Evolutionary conservation across 2,329 filamentous ascomycete genomes (phyloP).

Genomic region (Aspergillus amoenus): DNA sequence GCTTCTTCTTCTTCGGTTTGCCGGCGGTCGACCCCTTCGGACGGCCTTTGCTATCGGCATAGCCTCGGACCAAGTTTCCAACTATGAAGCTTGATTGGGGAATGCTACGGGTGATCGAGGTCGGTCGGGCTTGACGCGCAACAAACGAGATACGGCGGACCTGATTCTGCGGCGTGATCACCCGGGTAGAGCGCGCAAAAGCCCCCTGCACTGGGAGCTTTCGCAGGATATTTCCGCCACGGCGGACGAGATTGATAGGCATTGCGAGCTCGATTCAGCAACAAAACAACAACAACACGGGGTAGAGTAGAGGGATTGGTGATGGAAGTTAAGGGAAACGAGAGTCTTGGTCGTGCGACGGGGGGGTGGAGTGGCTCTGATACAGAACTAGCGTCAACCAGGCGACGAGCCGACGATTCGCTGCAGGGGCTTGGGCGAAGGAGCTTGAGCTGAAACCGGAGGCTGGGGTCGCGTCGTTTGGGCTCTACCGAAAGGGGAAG

Average conservation of each 20-base stretch:
- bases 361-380: background rate
- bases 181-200: conserved; percentile 26
- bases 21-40: conserved; percentile 29
- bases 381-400: conserved; percentile 2
- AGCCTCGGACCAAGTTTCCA: conserved; percentile 25
- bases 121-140: conserved; percentile 16
- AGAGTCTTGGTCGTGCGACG: background rate
- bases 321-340: background rate
- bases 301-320: background rate
- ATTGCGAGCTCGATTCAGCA: conserved; percentile 21
- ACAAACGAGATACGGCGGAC: conserved; percentile 27
- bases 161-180: conserved; percentile 27
- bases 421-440: conserved; percentile 13
- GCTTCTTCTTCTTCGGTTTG: conserved; percentile 14
- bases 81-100: conserved; percentile 19
- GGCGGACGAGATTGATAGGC: conserved; percentile 32
- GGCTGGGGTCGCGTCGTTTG: conserved; percentile 26
- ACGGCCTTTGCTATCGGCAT: conserved; percentile 31
- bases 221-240: conserved; percentile 31
- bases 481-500: conserved; percentile 26
- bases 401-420: background rate
- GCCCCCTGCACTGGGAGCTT: conserved; percentile 27
- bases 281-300: background rate
- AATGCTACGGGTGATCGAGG: conserved; percentile 12
- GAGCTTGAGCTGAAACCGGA: conserved; percentile 30